Conservation (phyloP, 73 alveolate species). For the Durusdinium trenchii region DNA sequence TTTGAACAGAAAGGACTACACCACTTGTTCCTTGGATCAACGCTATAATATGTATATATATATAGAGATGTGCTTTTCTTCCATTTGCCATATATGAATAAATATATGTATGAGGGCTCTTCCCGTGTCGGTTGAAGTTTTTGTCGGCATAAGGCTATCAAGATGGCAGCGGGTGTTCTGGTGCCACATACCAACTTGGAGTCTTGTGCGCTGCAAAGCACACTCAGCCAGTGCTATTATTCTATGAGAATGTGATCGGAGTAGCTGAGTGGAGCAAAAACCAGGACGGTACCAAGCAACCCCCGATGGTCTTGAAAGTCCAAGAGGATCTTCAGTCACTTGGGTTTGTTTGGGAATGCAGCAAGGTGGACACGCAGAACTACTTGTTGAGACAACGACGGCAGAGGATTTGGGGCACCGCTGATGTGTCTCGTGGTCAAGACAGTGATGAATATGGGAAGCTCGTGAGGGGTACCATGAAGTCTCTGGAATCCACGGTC, state of each 20-base stretch:
- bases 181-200: background rate
- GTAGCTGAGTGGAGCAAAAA: background rate
- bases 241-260: background rate
- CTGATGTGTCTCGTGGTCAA: background rate
- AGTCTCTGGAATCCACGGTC: background rate
- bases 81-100: background rate
- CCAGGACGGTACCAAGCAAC: background rate
- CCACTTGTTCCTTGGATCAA: background rate
- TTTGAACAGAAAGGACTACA: background rate
- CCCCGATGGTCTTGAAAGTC: background rate
- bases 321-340: background rate
- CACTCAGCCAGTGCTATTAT: background rate
- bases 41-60: background rate
- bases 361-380: background rate
- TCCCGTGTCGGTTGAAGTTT: background rate
- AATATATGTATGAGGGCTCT: background rate
- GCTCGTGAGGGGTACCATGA: background rate
- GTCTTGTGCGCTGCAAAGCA: background rate
- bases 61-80: background rate
- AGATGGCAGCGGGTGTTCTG: background rate
- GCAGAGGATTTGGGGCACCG: background rate
- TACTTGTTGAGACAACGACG: background rate
- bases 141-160: background rate
- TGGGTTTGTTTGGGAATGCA: background rate
- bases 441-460: background rate